These are phyloP conservation scores for Cytospora leucostoma DNA, from an alignment of 2,329 filamentous ascomycete genomes.

Conservation along the genomic window DNA sequence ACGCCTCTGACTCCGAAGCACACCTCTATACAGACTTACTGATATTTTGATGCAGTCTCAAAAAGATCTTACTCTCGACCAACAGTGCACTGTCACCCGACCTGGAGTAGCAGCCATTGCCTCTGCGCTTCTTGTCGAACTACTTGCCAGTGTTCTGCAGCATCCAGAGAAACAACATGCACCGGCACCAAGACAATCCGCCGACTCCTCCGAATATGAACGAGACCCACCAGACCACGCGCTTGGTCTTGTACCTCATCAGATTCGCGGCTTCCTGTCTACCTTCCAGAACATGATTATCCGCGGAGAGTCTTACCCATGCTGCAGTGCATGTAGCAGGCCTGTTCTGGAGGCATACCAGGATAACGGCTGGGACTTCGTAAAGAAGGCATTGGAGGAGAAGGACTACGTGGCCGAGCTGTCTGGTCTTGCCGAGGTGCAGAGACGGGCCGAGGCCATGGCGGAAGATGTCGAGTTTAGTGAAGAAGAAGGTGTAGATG, in stretches of 20 bases:
- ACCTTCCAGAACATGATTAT: conserved; percentile 75
- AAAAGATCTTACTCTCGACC: conserved; percentile 92
- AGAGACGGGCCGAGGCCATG: conserved; percentile 57
- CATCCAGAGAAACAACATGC: conserved; percentile 72
- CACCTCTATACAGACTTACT: conserved; percentile 27
- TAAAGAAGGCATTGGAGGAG: conserved; percentile 72
- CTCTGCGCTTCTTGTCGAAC: conserved; percentile 85
- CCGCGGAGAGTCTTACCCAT: conserved; percentile 73
- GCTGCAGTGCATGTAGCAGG: conserved; percentile 78
- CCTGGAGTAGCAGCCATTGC: conserved; percentile 92
- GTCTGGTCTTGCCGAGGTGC: conserved; percentile 73
- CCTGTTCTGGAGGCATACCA: conserved; percentile 69
- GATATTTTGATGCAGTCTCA: conserved; percentile 63
- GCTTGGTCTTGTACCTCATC: conserved; percentile 73
- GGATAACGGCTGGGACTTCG: conserved; percentile 71
- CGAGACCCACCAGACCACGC: conserved; percentile 60
- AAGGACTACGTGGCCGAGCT: conserved; percentile 78
- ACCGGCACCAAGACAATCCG: conserved; percentile 50
- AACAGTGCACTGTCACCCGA: conserved; percentile 96
- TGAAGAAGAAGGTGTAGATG: conserved; percentile 54
- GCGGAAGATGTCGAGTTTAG: conserved; percentile 61
- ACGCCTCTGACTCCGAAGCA: conserved; percentile 42
- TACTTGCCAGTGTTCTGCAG: conserved; percentile 84
- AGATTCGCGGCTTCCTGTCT: conserved; percentile 75
- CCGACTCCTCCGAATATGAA: conserved; percentile 47